phyloP scores from a whole-genome alignment of 2,329 filamentous ascomycete species.

The Xylaria sp. region DNA sequence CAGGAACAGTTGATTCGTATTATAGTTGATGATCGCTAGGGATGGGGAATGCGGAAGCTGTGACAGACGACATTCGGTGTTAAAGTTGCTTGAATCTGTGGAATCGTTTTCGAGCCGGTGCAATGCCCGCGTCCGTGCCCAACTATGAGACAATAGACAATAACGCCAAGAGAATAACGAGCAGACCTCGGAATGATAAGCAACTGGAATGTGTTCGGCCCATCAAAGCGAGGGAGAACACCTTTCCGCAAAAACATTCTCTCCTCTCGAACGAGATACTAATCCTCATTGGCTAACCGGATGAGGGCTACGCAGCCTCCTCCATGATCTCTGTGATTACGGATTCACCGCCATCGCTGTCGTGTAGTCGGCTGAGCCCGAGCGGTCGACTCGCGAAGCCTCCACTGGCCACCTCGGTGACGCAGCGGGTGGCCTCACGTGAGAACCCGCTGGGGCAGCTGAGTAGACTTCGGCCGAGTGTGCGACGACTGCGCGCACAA shows the following conservation, averaged over 20 bases:
- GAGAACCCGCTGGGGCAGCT: background rate
- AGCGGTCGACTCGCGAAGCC: background rate
- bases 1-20: too few species aligned
- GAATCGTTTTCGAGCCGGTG: too few species aligned
- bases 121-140: too few species aligned
- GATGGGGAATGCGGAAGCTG: too few species aligned
- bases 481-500: conserved; percentile 23
- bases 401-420: background rate
- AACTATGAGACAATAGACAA: too few species aligned
- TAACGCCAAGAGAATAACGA: too few species aligned
- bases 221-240: background rate
- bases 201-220: too few species aligned
- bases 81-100: too few species aligned
- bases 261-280: background rate
- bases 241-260: background rate
- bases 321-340: conserved; percentile 8
- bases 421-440: background rate
- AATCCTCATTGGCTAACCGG: background rate
- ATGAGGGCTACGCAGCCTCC: background rate
- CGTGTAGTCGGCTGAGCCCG: background rate
- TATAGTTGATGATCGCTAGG: too few species aligned
- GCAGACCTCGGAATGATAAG: too few species aligned
- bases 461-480: conserved; percentile 14
- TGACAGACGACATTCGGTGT: too few species aligned
- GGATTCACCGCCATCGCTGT: background rate